Percentiles rank a stretch among this genome's conserved stretches.
Evolutionary conservation across 805 yeast genomes (phyloP).

Genomic region (Torulaspora gathmanii): DNA sequence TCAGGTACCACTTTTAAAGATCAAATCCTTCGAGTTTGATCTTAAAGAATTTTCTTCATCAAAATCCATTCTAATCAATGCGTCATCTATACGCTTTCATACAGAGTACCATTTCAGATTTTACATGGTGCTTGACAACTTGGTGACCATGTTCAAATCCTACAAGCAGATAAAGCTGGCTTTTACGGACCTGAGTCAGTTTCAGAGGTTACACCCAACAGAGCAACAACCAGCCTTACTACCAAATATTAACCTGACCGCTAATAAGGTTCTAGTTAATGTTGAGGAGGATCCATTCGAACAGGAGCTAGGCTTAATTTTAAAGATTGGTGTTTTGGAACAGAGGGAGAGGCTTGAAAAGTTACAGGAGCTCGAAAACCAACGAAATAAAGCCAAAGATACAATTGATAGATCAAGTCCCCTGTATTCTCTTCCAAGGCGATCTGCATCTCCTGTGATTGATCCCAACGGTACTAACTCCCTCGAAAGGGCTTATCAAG

Average conservation of each 20-base stretch:
- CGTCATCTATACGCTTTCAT: conserved; percentile 25
- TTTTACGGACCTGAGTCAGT: conserved; percentile 36
- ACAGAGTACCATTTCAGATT: conserved; percentile 38
- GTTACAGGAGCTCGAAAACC: conserved; percentile 28
- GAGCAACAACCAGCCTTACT: conserved; percentile 31
- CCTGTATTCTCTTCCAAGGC: conserved; percentile 1
- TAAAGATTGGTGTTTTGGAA: conserved; percentile 54
- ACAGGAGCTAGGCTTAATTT: conserved; percentile 52
- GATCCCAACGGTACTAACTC: background rate
- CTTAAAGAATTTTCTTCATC: background rate
- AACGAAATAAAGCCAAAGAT: conserved; percentile 3
- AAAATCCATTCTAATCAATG: conserved; percentile 10
- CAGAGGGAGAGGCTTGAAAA: conserved; percentile 48
- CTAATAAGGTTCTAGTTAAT: conserved; percentile 42
- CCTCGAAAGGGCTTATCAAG: conserved; percentile 11
- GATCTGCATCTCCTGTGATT: conserved; percentile 2
- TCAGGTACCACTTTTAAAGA: conserved; percentile 21
- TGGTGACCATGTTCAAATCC: conserved; percentile 46
- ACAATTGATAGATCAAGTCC: background rate
- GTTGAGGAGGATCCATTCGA: conserved; percentile 67
- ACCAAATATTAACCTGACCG: conserved; percentile 42
- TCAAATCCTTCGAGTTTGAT: conserved; percentile 16
- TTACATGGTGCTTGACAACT: conserved; percentile 49
- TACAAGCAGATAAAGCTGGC: conserved; percentile 43
- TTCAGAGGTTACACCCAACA: conserved; percentile 26